Conservation (phyloP, 192 early-diverging fungal species). For the Coemansia sp. region DNA sequence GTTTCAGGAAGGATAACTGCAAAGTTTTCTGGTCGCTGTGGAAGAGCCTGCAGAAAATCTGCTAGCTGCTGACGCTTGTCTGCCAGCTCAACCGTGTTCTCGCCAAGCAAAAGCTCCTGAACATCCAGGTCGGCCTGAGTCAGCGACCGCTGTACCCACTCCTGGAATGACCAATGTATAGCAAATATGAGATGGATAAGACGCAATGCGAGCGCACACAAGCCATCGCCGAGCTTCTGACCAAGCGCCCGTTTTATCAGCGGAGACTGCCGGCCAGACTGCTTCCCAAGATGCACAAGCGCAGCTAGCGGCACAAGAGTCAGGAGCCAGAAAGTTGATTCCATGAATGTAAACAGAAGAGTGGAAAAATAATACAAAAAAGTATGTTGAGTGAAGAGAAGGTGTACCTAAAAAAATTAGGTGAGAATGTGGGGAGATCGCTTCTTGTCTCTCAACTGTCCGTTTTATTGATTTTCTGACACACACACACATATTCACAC, state of each 20-base stretch:
- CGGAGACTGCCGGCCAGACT: background rate
- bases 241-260: background rate
- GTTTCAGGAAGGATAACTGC: slow-evolving; percentile 36
- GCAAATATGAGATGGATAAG: slow-evolving; percentile 29
- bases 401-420: no score
- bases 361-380: background rate
- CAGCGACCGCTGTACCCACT: slow-evolving; percentile 41
- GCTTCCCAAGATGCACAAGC: slow-evolving; percentile 17
- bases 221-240: slow-evolving; percentile 28
- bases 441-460: background rate
- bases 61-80: slow-evolving; percentile 30
- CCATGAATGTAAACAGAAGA: slow-evolving; percentile 12
- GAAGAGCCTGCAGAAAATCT: slow-evolving; percentile 31
- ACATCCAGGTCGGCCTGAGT: slow-evolving; percentile 38
- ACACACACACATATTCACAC: no score
- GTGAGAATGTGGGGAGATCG: no score
- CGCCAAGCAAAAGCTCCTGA: slow-evolving; percentile 32
- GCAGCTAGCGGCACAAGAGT: slow-evolving; percentile 22
- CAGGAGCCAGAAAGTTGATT: slow-evolving; percentile 16
- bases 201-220: slow-evolving; percentile 30
- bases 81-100: slow-evolving; percentile 22
- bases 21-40: slow-evolving; percentile 38
- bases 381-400: background rate
- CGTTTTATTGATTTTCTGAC: background rate
- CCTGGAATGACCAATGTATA: slow-evolving; percentile 40